Base-by-base conservation (phyloP, 352 stramenopile genomes). In the Globisporangium takayamanum region DNA sequence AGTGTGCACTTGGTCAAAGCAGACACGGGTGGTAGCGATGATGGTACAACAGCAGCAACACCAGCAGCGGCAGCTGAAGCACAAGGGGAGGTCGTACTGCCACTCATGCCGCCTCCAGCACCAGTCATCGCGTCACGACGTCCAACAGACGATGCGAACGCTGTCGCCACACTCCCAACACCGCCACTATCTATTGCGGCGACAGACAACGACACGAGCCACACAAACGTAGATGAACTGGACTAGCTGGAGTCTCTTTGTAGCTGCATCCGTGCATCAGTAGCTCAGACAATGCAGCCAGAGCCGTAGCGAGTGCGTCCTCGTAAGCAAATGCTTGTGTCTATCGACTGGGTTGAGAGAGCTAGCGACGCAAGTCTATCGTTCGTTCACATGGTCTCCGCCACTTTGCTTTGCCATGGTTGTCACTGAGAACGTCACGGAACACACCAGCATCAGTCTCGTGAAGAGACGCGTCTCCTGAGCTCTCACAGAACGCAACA, bases 191-290 rank as follows among this genome's bases (percentile, higher is more conserved):
- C 44, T 28, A 18, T n/a, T 49, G 5, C 20, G 0, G 20, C 60
- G 8, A n/a, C 53, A 15, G 16, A 39, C 25, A 11, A 47, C 30
- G 33, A 41, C 15, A 8, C 20, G 8, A 55, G 14, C 25, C 67
- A 74, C 30, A 88, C 75, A 11, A 73, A 85, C 42, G 73, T 87
- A 14, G 63, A 82, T 45, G 77, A 76, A 28, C 66, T 87, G 0
- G 77, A 87, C 57, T 87, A 60, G 62, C 14, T 6, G 16, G 4
- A 26, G 26, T 41, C 4, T 22, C 22, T 22, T 22, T 4, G 3
- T 53, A 12, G 14, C 1, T 16, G 5, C 33, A 28, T 2, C 6
- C 5, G 39, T 16, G 3, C 16, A 11, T 26, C 16, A 5, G 1
- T n/a, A 46, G 41, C 14, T 22, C 2, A 8, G 12, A 52, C 3